These are phyloP conservation scores for Xylariaceae sp. DNA, from an alignment of 2,329 filamentous ascomycete species.

Conservation along the genomic window DNA sequence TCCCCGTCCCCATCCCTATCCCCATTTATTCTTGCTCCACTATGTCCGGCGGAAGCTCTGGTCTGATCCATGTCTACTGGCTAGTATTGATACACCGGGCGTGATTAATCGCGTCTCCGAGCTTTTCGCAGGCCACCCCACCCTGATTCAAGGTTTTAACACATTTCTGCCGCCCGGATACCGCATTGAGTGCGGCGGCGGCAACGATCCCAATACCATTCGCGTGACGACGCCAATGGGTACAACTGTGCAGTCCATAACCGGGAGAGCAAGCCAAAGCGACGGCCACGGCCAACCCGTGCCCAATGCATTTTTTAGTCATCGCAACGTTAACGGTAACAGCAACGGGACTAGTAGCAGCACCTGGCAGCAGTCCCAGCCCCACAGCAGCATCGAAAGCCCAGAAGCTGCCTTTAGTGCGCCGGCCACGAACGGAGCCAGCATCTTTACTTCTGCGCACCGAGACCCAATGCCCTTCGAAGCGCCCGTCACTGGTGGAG, in stretches of 20 bases:
- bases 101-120: slow-evolving; percentile 96
- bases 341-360: slow-evolving; percentile 35
- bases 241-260: slow-evolving; percentile 90
- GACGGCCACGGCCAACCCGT: slow-evolving; percentile 39
- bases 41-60: slow-evolving; percentile 27
- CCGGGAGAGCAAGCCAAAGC: slow-evolving; percentile 43
- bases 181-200: slow-evolving; percentile 89
- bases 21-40: slow-evolving; percentile 10
- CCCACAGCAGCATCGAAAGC: slow-evolving; percentile 56
- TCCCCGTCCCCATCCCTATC: not conserved
- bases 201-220: slow-evolving; percentile 92
- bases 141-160: slow-evolving; percentile 95
- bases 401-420: slow-evolving; percentile 58
- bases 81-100: slow-evolving; percentile 87
- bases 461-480: slow-evolving; percentile 33
- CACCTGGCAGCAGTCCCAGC: slow-evolving; percentile 54
- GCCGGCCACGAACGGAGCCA: slow-evolving; percentile 47
- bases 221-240: slow-evolving; percentile 95
- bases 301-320: slow-evolving; percentile 41
- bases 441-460: slow-evolving; percentile 42
- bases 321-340: slow-evolving; percentile 40
- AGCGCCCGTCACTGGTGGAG: slow-evolving; percentile 24
- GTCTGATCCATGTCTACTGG: slow-evolving; percentile 26
- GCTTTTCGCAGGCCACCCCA: slow-evolving; percentile 91
- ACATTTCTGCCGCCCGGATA: slow-evolving; percentile 95